Evolutionary conservation across 2,329 filamentous ascomycete species (phyloP), one percentile per base, ranked within the genome.

Genomic region (Tolypocladium sp.): DNA sequence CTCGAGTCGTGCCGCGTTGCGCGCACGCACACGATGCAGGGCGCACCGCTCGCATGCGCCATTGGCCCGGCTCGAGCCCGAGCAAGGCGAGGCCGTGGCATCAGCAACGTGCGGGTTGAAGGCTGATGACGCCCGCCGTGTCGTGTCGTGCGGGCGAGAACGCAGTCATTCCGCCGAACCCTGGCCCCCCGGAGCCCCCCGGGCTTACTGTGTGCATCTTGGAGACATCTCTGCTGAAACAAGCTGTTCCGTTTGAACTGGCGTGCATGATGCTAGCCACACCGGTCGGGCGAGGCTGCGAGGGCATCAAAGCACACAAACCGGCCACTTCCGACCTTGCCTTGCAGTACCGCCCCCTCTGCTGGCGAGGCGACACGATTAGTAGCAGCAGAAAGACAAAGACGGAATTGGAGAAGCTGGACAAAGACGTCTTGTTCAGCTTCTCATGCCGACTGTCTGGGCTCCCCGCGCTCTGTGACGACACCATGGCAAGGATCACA

Each of bases 401-500:
- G 15, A 9, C 40, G 6, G n/a, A n/a, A 44, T n/a, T 30, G 12
- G 22, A 17, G 44, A 27, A n/a, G 40, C 40, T 42, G 40, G 20
- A n/a, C 40, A 42, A n/a, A 41, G 15, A 9, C 40, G 6, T 7
- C 41, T 9, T 25, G 10, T 13, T 30, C 25, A 33, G 46, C 44
- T 12, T 25, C n/a, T 46, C 42, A 13, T 49, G 44, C 13, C 44
- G 25, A 8, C 44, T 27, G 13, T 25, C 25, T 25, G 13, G 12
- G 46, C 46, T 35, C 30, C 27, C 49, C 49, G 9, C 30, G 49
- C 27, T 35, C 27, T 10, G 56, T 61, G 60, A 61, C 60, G 60
- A 61, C 60, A 59, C 56, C 25, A 4, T 22, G 25, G 37, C 55
- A 25, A 51, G 55, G 51, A 51, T 35, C 57, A 25, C 65, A 59